A percentile compares a stretch with the other conserved stretches of the same genome.
phyloP scores from a whole-genome alignment of 495 filamentous ascomycete species.

The Pyronema omphalodes region DNA sequence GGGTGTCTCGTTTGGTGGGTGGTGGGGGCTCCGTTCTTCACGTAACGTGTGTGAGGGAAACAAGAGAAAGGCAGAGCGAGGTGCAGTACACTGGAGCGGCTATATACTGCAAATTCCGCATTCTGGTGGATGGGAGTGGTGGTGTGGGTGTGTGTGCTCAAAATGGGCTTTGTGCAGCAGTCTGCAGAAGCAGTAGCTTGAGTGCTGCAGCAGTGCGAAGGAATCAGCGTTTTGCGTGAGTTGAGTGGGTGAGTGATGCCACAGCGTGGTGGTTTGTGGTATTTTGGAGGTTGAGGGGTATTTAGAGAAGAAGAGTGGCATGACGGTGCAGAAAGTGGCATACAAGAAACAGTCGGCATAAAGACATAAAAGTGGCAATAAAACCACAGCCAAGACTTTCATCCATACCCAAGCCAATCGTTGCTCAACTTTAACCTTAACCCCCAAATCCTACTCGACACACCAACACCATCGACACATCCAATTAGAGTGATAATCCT shows the following conservation, averaged over 20 bases:
- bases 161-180: neutral
- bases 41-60: constrained; percentile 1
- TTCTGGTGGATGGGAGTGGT: too few species aligned
- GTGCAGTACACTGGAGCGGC: neutral
- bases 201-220: neutral
- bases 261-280: neutral
- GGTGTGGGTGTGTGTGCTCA: neutral
- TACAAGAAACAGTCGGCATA: too few species aligned
- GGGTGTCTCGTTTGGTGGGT: neutral
- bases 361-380: too few species aligned
- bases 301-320: neutral
- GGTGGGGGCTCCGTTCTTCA: neutral
- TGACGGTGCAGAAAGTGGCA: too few species aligned
- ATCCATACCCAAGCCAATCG: too few species aligned
- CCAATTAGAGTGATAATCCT: too few species aligned
- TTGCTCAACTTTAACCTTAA: too few species aligned
- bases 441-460: too few species aligned
- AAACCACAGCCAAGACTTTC: too few species aligned
- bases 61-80: neutral
- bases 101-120: neutral
- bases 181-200: neutral
- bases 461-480: too few species aligned
- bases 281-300: neutral
- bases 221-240: neutral
- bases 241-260: too few species aligned